These are phyloP conservation scores for Pseudotsuga menziesii DNA, from an alignment of 75 land plant species.

Conservation along the genomic window DNA sequence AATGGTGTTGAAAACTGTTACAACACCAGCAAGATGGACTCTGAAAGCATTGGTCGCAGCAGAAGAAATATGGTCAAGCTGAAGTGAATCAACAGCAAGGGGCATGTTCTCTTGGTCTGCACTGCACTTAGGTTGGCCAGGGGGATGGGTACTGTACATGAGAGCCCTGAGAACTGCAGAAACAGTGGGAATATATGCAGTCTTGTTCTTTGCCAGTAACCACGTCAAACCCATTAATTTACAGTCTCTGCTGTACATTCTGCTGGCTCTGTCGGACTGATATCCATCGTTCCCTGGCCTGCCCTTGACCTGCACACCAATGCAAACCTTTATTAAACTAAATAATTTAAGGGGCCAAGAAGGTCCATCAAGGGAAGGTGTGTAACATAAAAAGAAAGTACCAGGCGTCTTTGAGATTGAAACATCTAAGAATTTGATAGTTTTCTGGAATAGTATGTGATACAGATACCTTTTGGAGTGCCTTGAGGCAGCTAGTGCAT, in stretches of 20 bases:
- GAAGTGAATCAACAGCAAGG: constrained; percentile 64
- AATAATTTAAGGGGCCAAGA: too few species aligned
- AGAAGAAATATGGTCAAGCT: constrained; percentile 3
- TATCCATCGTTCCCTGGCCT: not conserved
- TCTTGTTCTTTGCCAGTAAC: constrained; percentile 72
- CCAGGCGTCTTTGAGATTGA: too few species aligned
- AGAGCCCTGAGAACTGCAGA: constrained; percentile 81
- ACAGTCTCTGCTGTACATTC: constrained; percentile 56
- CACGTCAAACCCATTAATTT: constrained; percentile 81
- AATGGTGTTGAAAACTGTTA: too few species aligned
- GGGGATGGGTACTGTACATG: constrained; percentile 36
- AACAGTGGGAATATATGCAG: constrained; percentile 77
- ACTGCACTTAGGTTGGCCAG: constrained; percentile 35
- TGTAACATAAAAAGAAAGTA: too few species aligned
- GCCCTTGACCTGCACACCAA: constrained; percentile 2
- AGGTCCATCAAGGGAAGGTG: too few species aligned
- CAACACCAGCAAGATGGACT: too few species aligned
- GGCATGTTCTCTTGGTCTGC: constrained; percentile 86
- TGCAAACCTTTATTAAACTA: too few species aligned
- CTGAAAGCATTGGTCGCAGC: not conserved
- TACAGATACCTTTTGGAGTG: not conserved
- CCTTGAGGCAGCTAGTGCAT: too few species aligned
- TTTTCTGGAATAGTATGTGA: not conserved
- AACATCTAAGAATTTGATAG: not conserved
- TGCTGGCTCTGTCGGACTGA: constrained; percentile 20